Evolutionary conservation across 495 filamentous ascomycete species (phyloP).

Genomic region (Staphylotrichum tortipilum): DNA sequence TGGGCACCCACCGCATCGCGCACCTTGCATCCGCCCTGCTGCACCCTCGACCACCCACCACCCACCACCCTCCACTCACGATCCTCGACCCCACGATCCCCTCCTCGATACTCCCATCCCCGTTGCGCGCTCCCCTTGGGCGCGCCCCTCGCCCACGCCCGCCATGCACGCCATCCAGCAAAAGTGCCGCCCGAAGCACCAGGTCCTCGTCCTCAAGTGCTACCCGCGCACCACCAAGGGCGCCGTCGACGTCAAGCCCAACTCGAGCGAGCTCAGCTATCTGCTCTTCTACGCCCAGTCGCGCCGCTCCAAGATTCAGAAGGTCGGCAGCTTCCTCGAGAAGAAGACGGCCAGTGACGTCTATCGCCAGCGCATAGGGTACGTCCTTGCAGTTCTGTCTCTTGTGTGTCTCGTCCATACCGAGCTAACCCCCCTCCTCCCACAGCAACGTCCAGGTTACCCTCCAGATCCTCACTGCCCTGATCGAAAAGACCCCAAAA

Average conservation of each 20-base stretch:
- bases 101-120: too few species aligned
- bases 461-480: slow-evolving; percentile 73
- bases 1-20: neutral
- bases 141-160: slow-evolving; percentile 7
- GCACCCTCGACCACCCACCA: too few species aligned
- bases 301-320: slow-evolving; percentile 84
- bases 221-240: slow-evolving; percentile 85
- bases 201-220: slow-evolving; percentile 86
- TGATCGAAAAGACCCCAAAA: slow-evolving; percentile 85
- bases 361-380: slow-evolving; percentile 72
- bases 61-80: neutral
- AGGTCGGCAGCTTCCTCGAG: slow-evolving; percentile 84
- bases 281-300: slow-evolving; percentile 92
- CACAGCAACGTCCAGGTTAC: slow-evolving; percentile 85
- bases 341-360: slow-evolving; percentile 85
- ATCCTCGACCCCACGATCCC: neutral
- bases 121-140: too few species aligned
- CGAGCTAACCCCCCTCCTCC: neutral
- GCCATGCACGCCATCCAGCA: slow-evolving; percentile 50
- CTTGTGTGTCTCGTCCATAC: neutral
- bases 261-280: slow-evolving; percentile 89
- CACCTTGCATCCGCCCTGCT: neutral
- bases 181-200: slow-evolving; percentile 77
- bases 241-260: slow-evolving; percentile 81
- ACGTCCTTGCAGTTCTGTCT: slow-evolving; percentile 25